Percentiles rank a stretch among this genome's conserved stretches.
phyloP scores from a whole-genome alignment of 148 eudicot genomes.

The Suaeda aralocaspica region DNA sequence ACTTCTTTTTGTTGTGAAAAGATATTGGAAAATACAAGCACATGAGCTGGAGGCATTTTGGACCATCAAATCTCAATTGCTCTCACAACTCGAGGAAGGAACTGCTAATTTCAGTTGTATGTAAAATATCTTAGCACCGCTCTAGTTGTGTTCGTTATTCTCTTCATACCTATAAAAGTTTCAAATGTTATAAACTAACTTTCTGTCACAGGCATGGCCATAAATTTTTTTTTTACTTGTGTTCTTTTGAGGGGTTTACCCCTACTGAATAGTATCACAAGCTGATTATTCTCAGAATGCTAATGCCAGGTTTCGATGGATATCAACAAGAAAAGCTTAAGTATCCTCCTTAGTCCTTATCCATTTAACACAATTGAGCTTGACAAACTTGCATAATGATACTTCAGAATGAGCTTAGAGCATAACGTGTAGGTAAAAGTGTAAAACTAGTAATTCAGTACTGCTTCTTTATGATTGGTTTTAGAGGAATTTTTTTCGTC shows the following conservation, averaged over 20 bases:
- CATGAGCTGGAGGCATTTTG: conserved; percentile 96
- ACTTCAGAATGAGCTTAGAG: conserved; percentile 88
- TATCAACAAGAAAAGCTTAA: conserved; percentile 73
- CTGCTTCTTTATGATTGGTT: background rate
- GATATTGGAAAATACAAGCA: conserved; percentile 92
- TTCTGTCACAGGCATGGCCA: conserved; percentile 75
- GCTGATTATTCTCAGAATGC: conserved; percentile 15
- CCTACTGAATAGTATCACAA: conserved; percentile 5
- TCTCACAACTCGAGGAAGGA: conserved; percentile 83
- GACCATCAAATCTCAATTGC: conserved; percentile 88
- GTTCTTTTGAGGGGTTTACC: background rate
- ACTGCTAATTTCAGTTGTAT: conserved; percentile 73
- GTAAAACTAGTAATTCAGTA: background rate
- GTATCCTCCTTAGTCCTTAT: conserved; percentile 82
- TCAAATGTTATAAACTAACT: conserved; percentile 11
- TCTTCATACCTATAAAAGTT: background rate
- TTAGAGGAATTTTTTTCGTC: background rate
- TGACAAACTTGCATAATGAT: conserved; percentile 95
- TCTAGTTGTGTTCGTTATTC: conserved; percentile 11
- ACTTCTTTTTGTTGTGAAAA: conserved; percentile 92
- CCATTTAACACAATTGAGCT: conserved; percentile 97
- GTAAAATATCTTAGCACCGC: conserved; percentile 36
- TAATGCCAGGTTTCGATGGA: conserved; percentile 66
- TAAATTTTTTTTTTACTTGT: conserved; percentile 37
- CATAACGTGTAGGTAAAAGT: conserved; percentile 87